phyloP scores from a whole-genome alignment of 495 filamentous ascomycete species.

The Antarctomyces pellizariae region DNA sequence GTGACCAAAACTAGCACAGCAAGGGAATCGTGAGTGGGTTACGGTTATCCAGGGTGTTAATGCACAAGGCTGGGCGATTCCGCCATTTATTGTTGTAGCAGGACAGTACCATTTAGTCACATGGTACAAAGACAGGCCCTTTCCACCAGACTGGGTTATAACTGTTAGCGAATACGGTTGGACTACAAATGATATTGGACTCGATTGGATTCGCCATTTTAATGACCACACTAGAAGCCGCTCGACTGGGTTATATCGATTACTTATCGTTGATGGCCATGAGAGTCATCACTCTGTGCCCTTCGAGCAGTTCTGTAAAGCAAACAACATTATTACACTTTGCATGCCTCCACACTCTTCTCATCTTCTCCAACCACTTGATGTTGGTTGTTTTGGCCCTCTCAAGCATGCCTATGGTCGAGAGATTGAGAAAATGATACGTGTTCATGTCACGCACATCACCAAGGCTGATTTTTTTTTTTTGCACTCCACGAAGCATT shows the following conservation, averaged over 20 bases:
- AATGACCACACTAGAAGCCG: slow-evolving; percentile 8
- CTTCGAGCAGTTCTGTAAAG: slow-evolving; percentile 11
- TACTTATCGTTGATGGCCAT: slow-evolving; percentile 15
- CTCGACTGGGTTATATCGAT: slow-evolving; percentile 6
- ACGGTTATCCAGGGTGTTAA: slow-evolving; percentile 10
- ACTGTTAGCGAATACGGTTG: slow-evolving; percentile 9
- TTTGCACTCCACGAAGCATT: slow-evolving; percentile 3
- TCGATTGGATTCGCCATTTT: slow-evolving; percentile 11
- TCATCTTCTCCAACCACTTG: slow-evolving; percentile 12
- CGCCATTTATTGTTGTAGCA: slow-evolving; percentile 10
- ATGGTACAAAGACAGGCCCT: slow-evolving; percentile 8
- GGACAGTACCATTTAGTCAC: slow-evolving; percentile 6
- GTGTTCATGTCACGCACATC: slow-evolving; percentile 4
- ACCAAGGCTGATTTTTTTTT: slow-evolving; percentile 8
- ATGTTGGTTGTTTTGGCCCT: slow-evolving; percentile 11
- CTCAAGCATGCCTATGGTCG: slow-evolving; percentile 9
- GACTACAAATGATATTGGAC: slow-evolving; percentile 11
- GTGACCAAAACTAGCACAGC: slow-evolving; percentile 11
- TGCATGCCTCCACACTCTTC: slow-evolving; percentile 13
- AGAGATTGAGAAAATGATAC: slow-evolving; percentile 6
- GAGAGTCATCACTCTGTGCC: slow-evolving; percentile 8
- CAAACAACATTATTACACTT: slow-evolving; percentile 13
- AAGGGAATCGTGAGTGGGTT: slow-evolving; percentile 17
- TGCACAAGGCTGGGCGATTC: slow-evolving; percentile 7
- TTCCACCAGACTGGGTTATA: slow-evolving; percentile 6